Evolutionary conservation across 2,329 filamentous ascomycete species (phyloP).

Genomic region (Xylariaceae sp.): DNA sequence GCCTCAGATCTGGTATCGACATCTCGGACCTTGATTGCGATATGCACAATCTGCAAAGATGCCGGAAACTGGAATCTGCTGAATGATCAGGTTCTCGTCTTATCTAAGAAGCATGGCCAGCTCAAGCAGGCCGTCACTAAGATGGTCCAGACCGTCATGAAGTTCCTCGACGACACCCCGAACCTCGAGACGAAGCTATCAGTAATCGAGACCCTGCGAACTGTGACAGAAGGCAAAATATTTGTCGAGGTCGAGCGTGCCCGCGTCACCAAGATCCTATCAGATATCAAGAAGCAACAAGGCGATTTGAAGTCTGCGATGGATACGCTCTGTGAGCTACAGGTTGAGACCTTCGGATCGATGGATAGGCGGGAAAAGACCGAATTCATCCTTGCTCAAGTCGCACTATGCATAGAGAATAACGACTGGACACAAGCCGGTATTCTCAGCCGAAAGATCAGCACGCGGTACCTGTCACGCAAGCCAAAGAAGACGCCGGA

Average conservation of each 20-base stretch:
- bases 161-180: conserved; percentile 85
- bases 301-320: conserved; percentile 89
- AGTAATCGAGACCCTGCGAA: conserved; percentile 92
- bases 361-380: conserved; percentile 98
- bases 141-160: conserved; percentile 98
- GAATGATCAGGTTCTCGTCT: conserved; percentile 93
- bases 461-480: conserved; percentile 87
- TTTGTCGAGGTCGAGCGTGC: conserved; percentile 99
- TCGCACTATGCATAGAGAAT: conserved; percentile 91
- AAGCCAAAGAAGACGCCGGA: conserved; percentile 91
- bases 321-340: conserved; percentile 94
- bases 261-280: conserved; percentile 91
- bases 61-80: conserved; percentile 91
- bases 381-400: conserved; percentile 96
- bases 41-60: conserved; percentile 94
- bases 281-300: conserved; percentile 96
- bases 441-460: conserved; percentile 95
- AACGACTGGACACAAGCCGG: conserved; percentile 95
- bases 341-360: conserved; percentile 98
- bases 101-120: conserved; percentile 99
- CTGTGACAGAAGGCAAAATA: conserved; percentile 99
- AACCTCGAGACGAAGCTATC: conserved; percentile 87
- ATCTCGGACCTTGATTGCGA: conserved; percentile 83
- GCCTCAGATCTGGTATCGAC: conserved; percentile 96
- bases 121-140: conserved; percentile 98